phyloP scores from a whole-genome alignment of 2,329 filamentous ascomycete species.

The Tympanopsis confertula region DNA sequence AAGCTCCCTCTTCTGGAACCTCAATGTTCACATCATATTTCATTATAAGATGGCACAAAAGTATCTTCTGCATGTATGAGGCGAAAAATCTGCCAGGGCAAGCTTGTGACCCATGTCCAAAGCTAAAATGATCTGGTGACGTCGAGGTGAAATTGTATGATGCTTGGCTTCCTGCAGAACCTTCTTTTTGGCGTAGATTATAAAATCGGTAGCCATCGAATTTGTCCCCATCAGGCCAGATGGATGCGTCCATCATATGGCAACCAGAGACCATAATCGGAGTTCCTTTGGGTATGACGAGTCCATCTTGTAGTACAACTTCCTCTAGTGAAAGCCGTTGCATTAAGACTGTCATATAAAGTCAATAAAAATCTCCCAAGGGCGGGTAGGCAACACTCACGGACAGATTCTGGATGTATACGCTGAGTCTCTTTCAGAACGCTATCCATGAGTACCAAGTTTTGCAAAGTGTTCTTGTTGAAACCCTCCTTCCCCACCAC shows the following conservation, averaged over 20 bases:
- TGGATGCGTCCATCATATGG: slow-evolving; percentile 8
- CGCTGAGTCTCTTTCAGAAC: slow-evolving; percentile 25
- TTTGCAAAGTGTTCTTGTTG: slow-evolving; percentile 21
- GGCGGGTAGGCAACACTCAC: too few relatives aligned
- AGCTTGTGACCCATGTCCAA: slow-evolving; percentile 28
- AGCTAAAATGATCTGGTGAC: slow-evolving; percentile 16
- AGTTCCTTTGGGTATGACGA: slow-evolving; percentile 8
- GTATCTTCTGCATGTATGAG: slow-evolving; percentile 23
- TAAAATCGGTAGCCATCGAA: slow-evolving; percentile 27
- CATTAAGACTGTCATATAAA: slow-evolving; percentile 6
- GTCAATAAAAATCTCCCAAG: too few relatives aligned
- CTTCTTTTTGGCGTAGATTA: slow-evolving; percentile 14
- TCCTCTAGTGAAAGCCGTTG: slow-evolving; percentile 6
- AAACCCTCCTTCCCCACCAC: slow-evolving; percentile 20
- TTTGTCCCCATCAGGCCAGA: slow-evolving; percentile 10
- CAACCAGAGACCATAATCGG: slow-evolving; percentile 5
- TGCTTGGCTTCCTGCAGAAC: slow-evolving; percentile 17
- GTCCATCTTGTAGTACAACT: slow-evolving; percentile 7
- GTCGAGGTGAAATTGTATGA: slow-evolving; percentile 22
- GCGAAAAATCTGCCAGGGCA: slow-evolving; percentile 29
- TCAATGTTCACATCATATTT: slow-evolving; percentile 18
- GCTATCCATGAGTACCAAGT: slow-evolving; percentile 27
- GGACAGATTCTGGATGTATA: slow-evolving; percentile 12
- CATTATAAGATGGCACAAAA: slow-evolving; percentile 16
- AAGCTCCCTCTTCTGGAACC: too few relatives aligned